Evolutionary conservation across 1,139 yeast species (phyloP).

Genomic region (Debaryomyces singareniensis): DNA sequence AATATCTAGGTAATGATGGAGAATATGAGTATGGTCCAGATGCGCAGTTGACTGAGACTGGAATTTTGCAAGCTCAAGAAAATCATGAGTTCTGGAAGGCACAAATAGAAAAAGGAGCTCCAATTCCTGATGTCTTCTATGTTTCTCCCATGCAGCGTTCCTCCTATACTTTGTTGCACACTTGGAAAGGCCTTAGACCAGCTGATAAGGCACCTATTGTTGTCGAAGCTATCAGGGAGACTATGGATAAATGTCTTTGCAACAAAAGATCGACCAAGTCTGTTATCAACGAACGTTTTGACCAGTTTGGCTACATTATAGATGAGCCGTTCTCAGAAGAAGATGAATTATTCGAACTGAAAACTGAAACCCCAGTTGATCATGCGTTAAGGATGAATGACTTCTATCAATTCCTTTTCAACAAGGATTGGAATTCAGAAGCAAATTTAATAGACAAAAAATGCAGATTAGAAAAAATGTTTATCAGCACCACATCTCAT

Average conservation of each 20-base stretch:
- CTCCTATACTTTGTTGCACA: slow-evolving; percentile 47
- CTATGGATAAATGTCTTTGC: slow-evolving; percentile 61
- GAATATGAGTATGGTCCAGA: slow-evolving; percentile 61
- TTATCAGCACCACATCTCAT: slow-evolving; percentile 52
- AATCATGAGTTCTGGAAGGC: slow-evolving; percentile 41
- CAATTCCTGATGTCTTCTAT: slow-evolving; percentile 51
- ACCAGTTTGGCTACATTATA: slow-evolving; percentile 32
- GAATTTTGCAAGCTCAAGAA: slow-evolving; percentile 41
- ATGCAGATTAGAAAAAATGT: slow-evolving; percentile 17
- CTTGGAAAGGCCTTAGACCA: slow-evolving; percentile 42
- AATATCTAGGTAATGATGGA: slow-evolving; percentile 47
- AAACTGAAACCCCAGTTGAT: slow-evolving; percentile 41
- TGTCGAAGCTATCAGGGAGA: slow-evolving; percentile 64
- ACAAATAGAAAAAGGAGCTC: slow-evolving; percentile 44
- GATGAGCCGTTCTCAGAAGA: slow-evolving; percentile 43
- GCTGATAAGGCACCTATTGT: slow-evolving; percentile 24
- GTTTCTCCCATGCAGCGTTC: slow-evolving; percentile 68
- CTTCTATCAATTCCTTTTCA: slow-evolving; percentile 45
- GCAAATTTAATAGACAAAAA: slow-evolving; percentile 14
- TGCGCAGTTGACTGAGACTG: slow-evolving; percentile 56
- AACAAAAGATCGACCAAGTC: slow-evolving; percentile 50
- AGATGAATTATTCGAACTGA: slow-evolving; percentile 41
- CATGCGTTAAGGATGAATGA: slow-evolving; percentile 42
- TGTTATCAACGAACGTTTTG: slow-evolving; percentile 30
- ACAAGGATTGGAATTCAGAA: slow-evolving; percentile 17